phyloP scores from a whole-genome alignment of 2,329 filamentous ascomycete genomes.

The Aspergillus tubingensis region DNA sequence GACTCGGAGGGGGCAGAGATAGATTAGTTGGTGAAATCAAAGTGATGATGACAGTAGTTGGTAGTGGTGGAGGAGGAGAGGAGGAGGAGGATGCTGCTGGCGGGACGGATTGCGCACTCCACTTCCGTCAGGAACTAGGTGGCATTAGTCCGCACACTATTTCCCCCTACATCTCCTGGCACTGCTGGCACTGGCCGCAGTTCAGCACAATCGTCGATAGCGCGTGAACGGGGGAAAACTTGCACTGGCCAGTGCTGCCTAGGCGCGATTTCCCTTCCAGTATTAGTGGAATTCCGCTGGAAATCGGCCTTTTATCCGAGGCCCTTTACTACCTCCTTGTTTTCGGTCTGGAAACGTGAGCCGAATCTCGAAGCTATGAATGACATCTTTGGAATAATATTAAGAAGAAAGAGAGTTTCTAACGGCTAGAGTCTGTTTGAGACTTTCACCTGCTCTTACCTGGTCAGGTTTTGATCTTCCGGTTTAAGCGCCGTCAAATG shows the following conservation, averaged over 20 bases:
- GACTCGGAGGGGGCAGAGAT: background rate
- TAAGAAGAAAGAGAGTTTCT: background rate
- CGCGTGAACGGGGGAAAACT: background rate
- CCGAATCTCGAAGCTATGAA: background rate
- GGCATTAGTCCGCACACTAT: conserved; percentile 12
- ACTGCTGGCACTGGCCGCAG: background rate
- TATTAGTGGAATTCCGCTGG: conserved; percentile 3
- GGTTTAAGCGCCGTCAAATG: conserved; percentile 14
- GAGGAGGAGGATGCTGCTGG: conserved; percentile 7
- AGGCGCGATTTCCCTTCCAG: conserved; percentile 5
- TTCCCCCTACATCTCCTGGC: conserved; percentile 5
- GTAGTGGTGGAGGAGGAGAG: background rate
- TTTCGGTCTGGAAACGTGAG: background rate
- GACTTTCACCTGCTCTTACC: background rate
- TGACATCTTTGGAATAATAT: background rate
- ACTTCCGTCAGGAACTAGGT: conserved; percentile 7
- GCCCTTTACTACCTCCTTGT: background rate
- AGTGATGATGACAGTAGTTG: background rate
- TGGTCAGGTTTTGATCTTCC: conserved; percentile 8
- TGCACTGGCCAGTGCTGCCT: background rate
- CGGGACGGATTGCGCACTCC: conserved; percentile 5
- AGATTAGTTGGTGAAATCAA: background rate
- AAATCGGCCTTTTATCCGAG: conserved; percentile 2
- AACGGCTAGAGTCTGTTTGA: conserved; percentile 10
- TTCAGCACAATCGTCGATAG: background rate